phyloP scores from a whole-genome alignment of 176 grass and related monocot species.

The Zoysia japonica region DNA sequence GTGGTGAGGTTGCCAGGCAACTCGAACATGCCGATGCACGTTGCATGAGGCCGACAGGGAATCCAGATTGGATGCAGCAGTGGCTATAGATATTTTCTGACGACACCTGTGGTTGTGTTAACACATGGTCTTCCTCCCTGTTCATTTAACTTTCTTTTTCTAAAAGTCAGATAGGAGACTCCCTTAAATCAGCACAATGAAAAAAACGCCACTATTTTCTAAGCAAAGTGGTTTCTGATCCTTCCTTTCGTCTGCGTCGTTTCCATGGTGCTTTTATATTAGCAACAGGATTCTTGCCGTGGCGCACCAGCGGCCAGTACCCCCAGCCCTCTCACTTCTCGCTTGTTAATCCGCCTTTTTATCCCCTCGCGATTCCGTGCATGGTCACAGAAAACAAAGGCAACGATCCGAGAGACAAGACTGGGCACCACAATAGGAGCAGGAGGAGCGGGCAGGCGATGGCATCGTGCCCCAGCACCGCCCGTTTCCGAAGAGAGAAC shows the following conservation, averaged over 20 bases:
- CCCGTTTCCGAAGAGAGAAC: neutral
- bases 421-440: neutral
- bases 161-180: neutral
- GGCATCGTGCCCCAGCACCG: constrained; percentile 28
- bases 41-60: constrained; percentile 45
- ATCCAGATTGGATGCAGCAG: constrained; percentile 21
- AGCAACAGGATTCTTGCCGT: constrained; percentile 12
- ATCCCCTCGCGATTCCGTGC: neutral
- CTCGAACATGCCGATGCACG: neutral
- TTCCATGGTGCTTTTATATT: neutral
- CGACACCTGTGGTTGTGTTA: neutral
- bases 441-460: constrained; percentile 8
- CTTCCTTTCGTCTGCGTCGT: neutral
- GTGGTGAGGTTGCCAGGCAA: neutral
- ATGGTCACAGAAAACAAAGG: constrained; percentile 28
- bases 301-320: neutral
- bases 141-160: neutral
- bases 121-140: neutral
- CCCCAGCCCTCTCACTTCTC: neutral
- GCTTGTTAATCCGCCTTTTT: neutral
- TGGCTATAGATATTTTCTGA: constrained; percentile 1
- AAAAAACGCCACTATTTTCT: neutral
- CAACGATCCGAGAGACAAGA: neutral
- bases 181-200: neutral
- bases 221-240: constrained; percentile 1